phyloP scores from a whole-genome alignment of 163 green algal species.

The Trebouxia gelatinosa region DNA sequence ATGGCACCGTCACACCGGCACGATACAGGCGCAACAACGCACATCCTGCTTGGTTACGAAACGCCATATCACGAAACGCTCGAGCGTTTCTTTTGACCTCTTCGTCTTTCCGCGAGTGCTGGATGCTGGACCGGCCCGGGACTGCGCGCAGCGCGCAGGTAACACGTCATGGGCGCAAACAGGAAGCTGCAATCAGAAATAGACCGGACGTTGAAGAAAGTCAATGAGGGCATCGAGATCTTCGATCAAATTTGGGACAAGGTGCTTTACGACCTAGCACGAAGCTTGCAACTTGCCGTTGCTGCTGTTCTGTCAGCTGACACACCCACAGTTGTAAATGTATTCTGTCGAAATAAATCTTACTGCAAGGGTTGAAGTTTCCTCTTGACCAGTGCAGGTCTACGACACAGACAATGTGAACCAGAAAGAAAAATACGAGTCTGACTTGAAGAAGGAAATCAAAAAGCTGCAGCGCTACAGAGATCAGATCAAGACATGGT shows the following conservation, averaged over 20 bases:
- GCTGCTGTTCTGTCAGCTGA: neutral
- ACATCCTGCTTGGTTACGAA: no score
- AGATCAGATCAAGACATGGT: conserved; percentile 98
- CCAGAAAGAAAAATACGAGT: conserved; percentile 96
- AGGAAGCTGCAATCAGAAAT: conserved; percentile 92
- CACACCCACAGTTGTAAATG: no score
- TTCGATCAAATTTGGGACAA: conserved; percentile 97
- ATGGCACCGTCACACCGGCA: no score
- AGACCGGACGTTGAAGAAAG: conserved; percentile 94
- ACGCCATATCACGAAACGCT: no score
- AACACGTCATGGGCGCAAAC: conserved; percentile 63
- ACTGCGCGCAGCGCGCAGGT: no score
- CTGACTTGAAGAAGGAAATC: conserved; percentile 98
- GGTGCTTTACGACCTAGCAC: conserved; percentile 49
- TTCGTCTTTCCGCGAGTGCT: no score
- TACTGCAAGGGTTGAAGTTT: neutral
- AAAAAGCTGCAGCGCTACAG: conserved; percentile 98
- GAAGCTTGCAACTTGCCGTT: neutral
- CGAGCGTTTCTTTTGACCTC: no score
- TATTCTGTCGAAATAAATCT: no score
- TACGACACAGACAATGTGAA: conserved; percentile 88
- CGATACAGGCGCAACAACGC: no score
- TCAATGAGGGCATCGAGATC: conserved; percentile 90
- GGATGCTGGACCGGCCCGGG: no score
- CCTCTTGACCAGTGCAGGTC: conserved; percentile 61